phyloP scores from a whole-genome alignment of 2,329 filamentous ascomycete species.

The Scedosporium apiospermum region DNA sequence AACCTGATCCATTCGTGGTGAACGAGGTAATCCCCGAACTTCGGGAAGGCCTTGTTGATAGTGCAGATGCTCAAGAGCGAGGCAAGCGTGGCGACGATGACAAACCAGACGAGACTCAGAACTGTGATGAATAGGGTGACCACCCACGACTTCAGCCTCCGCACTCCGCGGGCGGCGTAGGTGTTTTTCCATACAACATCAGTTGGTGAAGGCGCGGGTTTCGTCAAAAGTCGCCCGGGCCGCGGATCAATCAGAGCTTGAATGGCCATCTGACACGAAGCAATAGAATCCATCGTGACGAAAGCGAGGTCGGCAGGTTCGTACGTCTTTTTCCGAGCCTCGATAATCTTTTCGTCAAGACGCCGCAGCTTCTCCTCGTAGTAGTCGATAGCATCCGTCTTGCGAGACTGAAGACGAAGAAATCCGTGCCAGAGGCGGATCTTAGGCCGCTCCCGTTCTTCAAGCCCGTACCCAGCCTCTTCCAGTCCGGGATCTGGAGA shows the following conservation, averaged over 20 bases:
- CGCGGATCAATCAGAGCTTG: constrained; percentile 89
- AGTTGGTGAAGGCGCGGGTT: constrained; percentile 75
- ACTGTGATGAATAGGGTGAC: constrained; percentile 77
- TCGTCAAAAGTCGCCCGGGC: constrained; percentile 76
- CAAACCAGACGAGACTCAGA: constrained; percentile 80
- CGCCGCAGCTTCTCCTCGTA: constrained; percentile 77
- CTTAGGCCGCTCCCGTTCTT: constrained; percentile 50
- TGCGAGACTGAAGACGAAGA: constrained; percentile 59
- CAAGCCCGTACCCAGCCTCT: constrained; percentile 13
- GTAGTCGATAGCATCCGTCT: constrained; percentile 86
- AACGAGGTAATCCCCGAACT: constrained; percentile 57
- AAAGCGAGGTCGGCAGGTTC: constrained; percentile 77
- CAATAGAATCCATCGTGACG: constrained; percentile 94
- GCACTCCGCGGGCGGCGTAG: constrained; percentile 64
- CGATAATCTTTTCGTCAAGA: constrained; percentile 64
- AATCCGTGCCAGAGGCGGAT: constrained; percentile 71
- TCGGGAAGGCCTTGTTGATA: constrained; percentile 63
- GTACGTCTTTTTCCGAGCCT: constrained; percentile 66
- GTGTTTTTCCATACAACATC: constrained; percentile 97
- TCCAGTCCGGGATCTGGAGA: neutral
- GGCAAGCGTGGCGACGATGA: constrained; percentile 70
- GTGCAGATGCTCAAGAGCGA: constrained; percentile 72
- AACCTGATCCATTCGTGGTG: constrained; percentile 62
- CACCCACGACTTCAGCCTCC: constrained; percentile 70
- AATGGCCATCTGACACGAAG: constrained; percentile 87